Conservation (phyloP, 495 filamentous ascomycete species). For the Penicillium simplicissimum region DNA sequence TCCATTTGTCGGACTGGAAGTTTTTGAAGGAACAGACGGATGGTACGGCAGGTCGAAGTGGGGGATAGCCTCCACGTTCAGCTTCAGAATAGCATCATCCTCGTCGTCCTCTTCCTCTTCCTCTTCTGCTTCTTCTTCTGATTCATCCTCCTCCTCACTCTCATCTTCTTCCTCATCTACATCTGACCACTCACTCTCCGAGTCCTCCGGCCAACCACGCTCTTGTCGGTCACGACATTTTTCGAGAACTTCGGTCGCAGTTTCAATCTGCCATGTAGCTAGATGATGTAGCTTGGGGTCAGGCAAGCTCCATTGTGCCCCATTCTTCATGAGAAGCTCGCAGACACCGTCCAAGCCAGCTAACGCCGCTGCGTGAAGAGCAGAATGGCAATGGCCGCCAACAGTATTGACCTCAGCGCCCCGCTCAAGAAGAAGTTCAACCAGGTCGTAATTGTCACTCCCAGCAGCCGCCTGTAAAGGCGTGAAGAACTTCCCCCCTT, state of each 20-base stretch:
- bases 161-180: background rate
- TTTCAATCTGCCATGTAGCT: background rate
- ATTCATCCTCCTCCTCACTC: background rate
- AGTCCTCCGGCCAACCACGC: background rate
- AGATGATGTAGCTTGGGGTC: background rate
- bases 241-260: background rate
- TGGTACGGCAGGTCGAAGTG: background rate
- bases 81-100: background rate
- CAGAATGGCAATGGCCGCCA: background rate
- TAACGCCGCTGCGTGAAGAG: background rate
- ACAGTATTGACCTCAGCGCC: background rate
- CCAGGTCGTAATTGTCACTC: background rate
- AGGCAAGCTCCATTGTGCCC: background rate
- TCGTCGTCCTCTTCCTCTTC: background rate
- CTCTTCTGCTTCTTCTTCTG: background rate
- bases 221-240: background rate
- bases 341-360: background rate
- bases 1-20: background rate
- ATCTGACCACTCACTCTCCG: background rate
- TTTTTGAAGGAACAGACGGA: background rate
- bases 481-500: background rate
- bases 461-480: background rate
- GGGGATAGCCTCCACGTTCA: background rate
- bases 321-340: background rate
- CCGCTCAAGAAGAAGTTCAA: background rate